Conservation (phyloP, 2,329 filamentous ascomycete species). For the Didymella pinodella region DNA sequence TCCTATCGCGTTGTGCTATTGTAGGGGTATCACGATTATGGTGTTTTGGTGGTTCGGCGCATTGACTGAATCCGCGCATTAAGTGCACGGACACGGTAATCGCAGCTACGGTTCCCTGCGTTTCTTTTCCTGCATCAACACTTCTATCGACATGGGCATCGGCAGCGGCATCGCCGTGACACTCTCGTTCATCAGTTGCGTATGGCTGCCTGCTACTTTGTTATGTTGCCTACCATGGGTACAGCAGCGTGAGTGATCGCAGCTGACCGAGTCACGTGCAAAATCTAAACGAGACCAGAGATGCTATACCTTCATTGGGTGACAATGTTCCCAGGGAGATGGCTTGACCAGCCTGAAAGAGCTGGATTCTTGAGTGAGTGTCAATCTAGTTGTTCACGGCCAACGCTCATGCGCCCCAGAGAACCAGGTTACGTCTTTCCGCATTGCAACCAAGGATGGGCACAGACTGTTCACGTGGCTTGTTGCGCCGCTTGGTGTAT, state of each 20-base stretch:
- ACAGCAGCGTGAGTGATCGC: slow-evolving; percentile 44
- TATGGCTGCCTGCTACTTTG: slow-evolving; percentile 48
- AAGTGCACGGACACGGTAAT: background rate
- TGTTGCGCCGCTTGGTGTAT: slow-evolving; percentile 78
- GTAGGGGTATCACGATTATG: too few species aligned
- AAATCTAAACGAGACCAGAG: slow-evolving; percentile 25
- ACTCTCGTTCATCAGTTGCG: slow-evolving; percentile 41
- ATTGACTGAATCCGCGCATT: too few species aligned
- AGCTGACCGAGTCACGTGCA: slow-evolving; percentile 1
- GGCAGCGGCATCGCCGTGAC: slow-evolving; percentile 14
- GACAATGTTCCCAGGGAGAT: slow-evolving; percentile 47
- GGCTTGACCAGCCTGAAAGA: slow-evolving; percentile 49
- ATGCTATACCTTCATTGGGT: slow-evolving; percentile 50
- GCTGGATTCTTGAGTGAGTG: slow-evolving; percentile 47
- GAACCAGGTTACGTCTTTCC: slow-evolving; percentile 88
- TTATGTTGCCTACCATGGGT: slow-evolving; percentile 49
- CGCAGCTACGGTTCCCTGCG: slow-evolving; percentile 5
- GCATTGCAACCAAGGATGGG: slow-evolving; percentile 74
- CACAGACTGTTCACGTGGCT: slow-evolving; percentile 91
- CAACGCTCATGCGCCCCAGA: slow-evolving; percentile 58
- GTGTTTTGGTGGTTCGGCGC: too few species aligned
- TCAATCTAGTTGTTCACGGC: background rate
- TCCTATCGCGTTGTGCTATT: too few species aligned
- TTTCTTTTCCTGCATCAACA: slow-evolving; percentile 14
- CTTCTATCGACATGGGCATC: slow-evolving; percentile 17